Evolutionary conservation across 805 yeast species (phyloP).

Genomic region (Pichia eremophila): DNA sequence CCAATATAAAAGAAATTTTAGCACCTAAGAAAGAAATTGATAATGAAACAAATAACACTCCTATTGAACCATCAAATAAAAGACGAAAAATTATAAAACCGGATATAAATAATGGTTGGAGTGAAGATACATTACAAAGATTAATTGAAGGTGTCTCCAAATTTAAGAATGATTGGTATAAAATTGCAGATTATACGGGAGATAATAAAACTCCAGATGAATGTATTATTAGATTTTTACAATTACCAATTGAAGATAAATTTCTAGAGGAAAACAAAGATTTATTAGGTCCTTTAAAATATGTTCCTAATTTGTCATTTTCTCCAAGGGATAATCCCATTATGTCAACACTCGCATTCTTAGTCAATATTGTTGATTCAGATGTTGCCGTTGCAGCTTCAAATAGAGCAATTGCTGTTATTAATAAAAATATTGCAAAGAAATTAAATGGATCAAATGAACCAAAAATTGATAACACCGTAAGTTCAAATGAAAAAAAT

Average conservation of each 20-base stretch:
- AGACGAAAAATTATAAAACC: slow-evolving; percentile 22
- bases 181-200: slow-evolving; percentile 59
- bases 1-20: slow-evolving; percentile 16
- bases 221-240: slow-evolving; percentile 70
- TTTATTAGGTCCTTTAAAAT: slow-evolving; percentile 66
- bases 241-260: slow-evolving; percentile 73
- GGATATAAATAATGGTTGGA: slow-evolving; percentile 48
- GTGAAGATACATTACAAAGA: slow-evolving; percentile 47
- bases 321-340: slow-evolving; percentile 88
- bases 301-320: slow-evolving; percentile 76
- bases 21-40: neutral
- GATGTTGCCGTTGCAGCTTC: slow-evolving; percentile 81
- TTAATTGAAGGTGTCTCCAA: slow-evolving; percentile 56
- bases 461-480: slow-evolving; percentile 3
- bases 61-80: slow-evolving; percentile 5
- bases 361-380: slow-evolving; percentile 78
- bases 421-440: slow-evolving; percentile 34
- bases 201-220: slow-evolving; percentile 58
- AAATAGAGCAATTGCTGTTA: slow-evolving; percentile 42
- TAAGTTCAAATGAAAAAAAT: no score
- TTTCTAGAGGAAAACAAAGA: slow-evolving; percentile 40
- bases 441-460: slow-evolving; percentile 26
- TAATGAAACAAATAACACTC: neutral
- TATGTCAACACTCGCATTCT: slow-evolving; percentile 81
- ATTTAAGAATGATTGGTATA: slow-evolving; percentile 69